Conservation (phyloP, 2,329 filamentous ascomycete species). For the Aspergillus unguis region DNA sequence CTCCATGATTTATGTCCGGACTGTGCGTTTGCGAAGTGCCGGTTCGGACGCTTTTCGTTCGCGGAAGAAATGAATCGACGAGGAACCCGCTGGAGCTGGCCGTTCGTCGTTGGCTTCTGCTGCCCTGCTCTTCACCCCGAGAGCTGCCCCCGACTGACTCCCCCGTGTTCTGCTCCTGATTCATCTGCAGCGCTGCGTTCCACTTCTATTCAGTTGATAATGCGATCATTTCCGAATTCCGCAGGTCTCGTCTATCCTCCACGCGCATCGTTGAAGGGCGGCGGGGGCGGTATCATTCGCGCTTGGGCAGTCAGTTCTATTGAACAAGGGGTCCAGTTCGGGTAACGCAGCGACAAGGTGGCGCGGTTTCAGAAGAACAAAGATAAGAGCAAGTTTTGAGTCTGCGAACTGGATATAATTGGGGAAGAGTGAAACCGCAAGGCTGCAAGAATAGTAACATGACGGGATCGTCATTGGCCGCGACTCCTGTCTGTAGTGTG, state of each 20-base stretch:
- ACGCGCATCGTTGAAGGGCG: background rate
- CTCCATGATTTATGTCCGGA: slow-evolving; percentile 31
- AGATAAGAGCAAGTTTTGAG: background rate
- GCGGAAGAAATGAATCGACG: slow-evolving; percentile 40
- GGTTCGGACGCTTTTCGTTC: slow-evolving; percentile 25
- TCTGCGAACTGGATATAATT: background rate
- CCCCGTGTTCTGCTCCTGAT: slow-evolving; percentile 27
- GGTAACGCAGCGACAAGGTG: slow-evolving; percentile 18
- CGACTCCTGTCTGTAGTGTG: slow-evolving; percentile 6
- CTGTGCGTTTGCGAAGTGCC: slow-evolving; percentile 24
- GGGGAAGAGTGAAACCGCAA: background rate
- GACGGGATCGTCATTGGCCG: background rate
- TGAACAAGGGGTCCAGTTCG: background rate
- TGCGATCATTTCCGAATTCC: background rate
- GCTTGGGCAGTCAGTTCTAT: background rate
- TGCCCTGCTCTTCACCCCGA: slow-evolving; percentile 31
- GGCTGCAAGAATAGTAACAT: background rate
- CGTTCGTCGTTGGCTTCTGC: slow-evolving; percentile 24
- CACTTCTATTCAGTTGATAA: slow-evolving; percentile 20
- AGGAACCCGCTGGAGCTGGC: slow-evolving; percentile 44
- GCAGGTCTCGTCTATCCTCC: background rate
- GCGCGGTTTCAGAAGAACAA: slow-evolving; percentile 11
- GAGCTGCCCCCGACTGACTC: slow-evolving; percentile 37
- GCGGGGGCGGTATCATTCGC: background rate
- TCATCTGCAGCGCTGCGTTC: slow-evolving; percentile 22